Base-by-base conservation (phyloP, 805 yeast species). In the Yueomyces sinensis region DNA sequence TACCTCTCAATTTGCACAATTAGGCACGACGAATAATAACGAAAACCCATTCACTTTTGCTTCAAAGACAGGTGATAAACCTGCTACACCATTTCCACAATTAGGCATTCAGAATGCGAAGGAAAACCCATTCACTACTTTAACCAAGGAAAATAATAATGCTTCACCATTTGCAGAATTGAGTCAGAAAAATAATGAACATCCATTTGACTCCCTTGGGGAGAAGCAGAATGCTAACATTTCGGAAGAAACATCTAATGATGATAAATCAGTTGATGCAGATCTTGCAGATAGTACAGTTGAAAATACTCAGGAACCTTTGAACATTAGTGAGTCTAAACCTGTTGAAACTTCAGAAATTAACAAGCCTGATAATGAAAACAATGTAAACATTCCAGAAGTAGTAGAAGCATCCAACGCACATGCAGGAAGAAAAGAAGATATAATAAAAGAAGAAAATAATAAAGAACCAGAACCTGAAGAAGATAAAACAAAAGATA, bases 221-320 rank as follows among this genome's bases (percentile, higher is more conserved):
- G 11, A 20, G 24, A 7, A 7, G 7, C 11, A 7, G 7, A 20
- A 7, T 7, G 11, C 24, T 20, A 20, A n/a, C n/a, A n/a, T n/a
- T n/a, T n/a, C n/a, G n/a, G n/a, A n/a, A n/a, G n/a, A n/a, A n/a
- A n/a, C n/a, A n/a, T n/a, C n/a, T n/a, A n/a, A n/a, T n/a, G 24
- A 22, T 11, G 11, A 22, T 22, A 22, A 7, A 7, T 22, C 24
- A 7, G 11, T 11, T 7, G 11, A 11, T 17, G 39, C 38, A 13
- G 37, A 39, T 20, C 33, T 47, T 3, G 36, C 37, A 13, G 52
- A 49, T 31, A 37, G 47, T 4, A 49, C 54, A 4, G 44, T 47
- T 15, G 51, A 49, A 25, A 47, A 46, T 30, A 42, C 47, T 9
- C n/a, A 5, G 17, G 35, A 15, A 17, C 19, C 17, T 17, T 17